phyloP scores from a whole-genome alignment of 2,329 filamentous ascomycete species.

The Claviceps sp. region DNA sequence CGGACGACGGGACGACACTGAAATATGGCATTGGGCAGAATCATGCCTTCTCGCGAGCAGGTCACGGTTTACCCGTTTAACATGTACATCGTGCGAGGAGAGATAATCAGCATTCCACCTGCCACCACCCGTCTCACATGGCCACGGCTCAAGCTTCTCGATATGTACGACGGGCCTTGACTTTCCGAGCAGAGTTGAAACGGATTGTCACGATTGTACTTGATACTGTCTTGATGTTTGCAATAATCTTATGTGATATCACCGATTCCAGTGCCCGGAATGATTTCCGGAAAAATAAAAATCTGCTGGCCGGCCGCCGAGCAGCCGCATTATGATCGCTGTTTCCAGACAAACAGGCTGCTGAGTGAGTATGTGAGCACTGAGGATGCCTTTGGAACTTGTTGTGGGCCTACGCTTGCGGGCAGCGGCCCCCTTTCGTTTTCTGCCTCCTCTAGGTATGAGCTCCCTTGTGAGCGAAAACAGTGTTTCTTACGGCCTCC shows the following conservation, averaged over 20 bases:
- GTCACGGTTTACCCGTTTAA: too few species aligned
- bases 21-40: not conserved
- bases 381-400: not conserved
- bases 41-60: too few species aligned
- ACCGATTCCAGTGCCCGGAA: not conserved
- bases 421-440: not conserved
- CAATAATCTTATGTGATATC: not conserved
- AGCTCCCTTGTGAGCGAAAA: not conserved
- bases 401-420: not conserved
- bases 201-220: not conserved
- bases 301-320: too few species aligned
- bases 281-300: not conserved
- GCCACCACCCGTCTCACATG: too few species aligned
- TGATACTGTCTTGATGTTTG: not conserved
- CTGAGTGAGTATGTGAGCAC: not conserved
- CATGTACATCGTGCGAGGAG: too few species aligned
- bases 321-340: too few species aligned
- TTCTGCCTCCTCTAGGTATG: not conserved
- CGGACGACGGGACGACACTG: not conserved
- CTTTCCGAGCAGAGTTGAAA: not conserved
- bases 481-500: too few species aligned
- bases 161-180: not conserved
- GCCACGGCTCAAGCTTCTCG: not conserved
- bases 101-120: too few species aligned
- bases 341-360: not conserved